Evolutionary conservation across 2,329 filamentous ascomycete species (phyloP).

Genomic region (Zalaria obscura): DNA sequence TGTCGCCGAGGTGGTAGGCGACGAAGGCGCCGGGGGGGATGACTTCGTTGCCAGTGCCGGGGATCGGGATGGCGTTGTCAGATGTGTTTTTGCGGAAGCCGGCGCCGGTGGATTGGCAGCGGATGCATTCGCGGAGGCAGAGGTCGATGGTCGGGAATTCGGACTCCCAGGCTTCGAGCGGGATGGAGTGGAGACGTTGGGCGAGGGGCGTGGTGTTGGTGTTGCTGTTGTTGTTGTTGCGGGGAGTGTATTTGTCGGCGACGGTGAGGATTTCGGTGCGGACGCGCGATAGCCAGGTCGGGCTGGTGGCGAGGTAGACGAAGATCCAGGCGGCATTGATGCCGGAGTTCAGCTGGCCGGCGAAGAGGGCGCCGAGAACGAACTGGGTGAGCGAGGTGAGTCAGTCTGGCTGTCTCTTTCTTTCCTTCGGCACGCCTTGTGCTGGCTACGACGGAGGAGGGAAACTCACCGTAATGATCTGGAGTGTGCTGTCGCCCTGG

Average conservation of each 20-base stretch:
- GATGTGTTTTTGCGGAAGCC: slow-evolving; percentile 39
- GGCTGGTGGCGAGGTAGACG: slow-evolving; percentile 32
- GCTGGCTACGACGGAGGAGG: background rate
- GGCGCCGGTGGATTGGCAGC: slow-evolving; percentile 33
- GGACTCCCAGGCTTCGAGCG: slow-evolving; percentile 40
- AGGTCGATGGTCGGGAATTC: slow-evolving; percentile 40
- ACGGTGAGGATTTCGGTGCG: slow-evolving; percentile 33
- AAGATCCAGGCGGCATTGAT: slow-evolving; percentile 42
- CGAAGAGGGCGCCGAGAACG: slow-evolving; percentile 39
- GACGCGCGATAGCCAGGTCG: slow-evolving; percentile 29
- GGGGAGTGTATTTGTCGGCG: slow-evolving; percentile 28
- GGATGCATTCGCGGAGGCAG: slow-evolving; percentile 39
- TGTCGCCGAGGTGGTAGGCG: slow-evolving; percentile 32
- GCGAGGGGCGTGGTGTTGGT: slow-evolving; percentile 16
- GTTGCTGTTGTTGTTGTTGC: slow-evolving; percentile 18
- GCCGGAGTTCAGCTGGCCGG: slow-evolving; percentile 43
- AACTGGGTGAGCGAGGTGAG: slow-evolving; percentile 23
- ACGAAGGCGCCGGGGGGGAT: slow-evolving; percentile 36
- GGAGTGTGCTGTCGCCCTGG: slow-evolving; percentile 28
- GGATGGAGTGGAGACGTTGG: slow-evolving; percentile 27
- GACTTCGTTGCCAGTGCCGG: slow-evolving; percentile 28
- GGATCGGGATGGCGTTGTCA: slow-evolving; percentile 30
- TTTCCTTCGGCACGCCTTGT: background rate
- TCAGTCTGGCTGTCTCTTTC: background rate
- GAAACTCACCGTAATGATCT: slow-evolving; percentile 26